phyloP scores from a whole-genome alignment of 345 rosid species.

The Eucalyptus brandiana region DNA sequence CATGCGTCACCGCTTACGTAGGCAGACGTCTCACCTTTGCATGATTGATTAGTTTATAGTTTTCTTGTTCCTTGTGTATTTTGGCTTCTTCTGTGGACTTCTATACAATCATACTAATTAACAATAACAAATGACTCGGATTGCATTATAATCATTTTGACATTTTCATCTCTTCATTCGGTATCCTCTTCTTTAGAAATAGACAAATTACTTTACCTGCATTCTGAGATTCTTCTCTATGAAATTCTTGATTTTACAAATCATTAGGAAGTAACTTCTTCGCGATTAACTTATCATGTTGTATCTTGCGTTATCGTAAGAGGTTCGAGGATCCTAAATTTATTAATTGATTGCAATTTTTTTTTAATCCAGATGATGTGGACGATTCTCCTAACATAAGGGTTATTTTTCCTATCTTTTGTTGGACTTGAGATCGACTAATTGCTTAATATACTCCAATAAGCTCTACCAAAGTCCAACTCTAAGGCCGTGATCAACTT shows the following conservation, averaged over 20 bases:
- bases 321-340: background rate
- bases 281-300: rapidly evolving
- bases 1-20: background rate
- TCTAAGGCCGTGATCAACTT: background rate
- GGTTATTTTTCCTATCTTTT: background rate
- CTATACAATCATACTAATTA: background rate
- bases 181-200: background rate
- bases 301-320: background rate
- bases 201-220: background rate
- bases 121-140: background rate
- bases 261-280: rapidly evolving
- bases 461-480: background rate
- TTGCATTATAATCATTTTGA: background rate
- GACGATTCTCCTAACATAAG: background rate
- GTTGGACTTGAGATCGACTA: background rate
- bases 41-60: background rate
- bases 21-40: background rate
- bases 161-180: background rate
- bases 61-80: background rate
- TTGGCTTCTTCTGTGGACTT: background rate
- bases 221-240: background rate
- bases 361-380: background rate
- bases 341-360: background rate
- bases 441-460: background rate
- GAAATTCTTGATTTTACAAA: background rate